A percentile compares a stretch with the other conserved stretches of the same genome.
Evolutionary conservation across 2,329 filamentous ascomycete genomes (phyloP).

Genomic region (Xylaria polymorpha): DNA sequence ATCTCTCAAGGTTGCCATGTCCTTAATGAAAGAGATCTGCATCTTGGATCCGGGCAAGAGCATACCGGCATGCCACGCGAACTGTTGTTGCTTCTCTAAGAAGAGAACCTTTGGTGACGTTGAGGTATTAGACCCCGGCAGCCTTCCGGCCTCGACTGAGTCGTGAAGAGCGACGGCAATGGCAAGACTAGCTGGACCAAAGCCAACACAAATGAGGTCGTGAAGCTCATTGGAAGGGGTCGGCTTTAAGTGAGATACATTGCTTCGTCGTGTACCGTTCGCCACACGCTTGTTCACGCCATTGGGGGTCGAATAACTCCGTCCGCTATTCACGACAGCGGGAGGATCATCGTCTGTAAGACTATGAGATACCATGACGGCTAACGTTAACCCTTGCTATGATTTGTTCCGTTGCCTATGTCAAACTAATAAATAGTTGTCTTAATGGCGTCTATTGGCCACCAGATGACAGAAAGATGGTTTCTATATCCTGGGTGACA

Average conservation of each 20-base stretch:
- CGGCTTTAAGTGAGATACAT: conserved; percentile 61
- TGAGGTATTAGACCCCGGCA: conserved; percentile 53
- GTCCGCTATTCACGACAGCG: conserved; percentile 25
- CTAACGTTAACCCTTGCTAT: conserved; percentile 4
- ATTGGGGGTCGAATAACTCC: conserved; percentile 8
- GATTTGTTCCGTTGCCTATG: conserved; percentile 8
- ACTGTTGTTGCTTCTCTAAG: conserved; percentile 83
- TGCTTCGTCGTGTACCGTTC: conserved; percentile 32
- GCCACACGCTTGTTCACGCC: neutral
- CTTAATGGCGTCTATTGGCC: neutral
- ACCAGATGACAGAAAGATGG: conserved; percentile 4
- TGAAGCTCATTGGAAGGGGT: conserved; percentile 72
- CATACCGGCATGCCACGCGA: conserved; percentile 97
- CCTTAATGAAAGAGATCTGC: conserved; percentile 98
- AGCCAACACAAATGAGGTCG: conserved; percentile 91
- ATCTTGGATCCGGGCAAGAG: conserved; percentile 91
- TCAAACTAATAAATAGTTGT: neutral
- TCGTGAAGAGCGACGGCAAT: conserved; percentile 92
- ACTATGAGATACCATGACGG: conserved; percentile 48
- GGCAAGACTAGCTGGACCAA: conserved; percentile 89
- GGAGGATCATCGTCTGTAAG: conserved; percentile 46
- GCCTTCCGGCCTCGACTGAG: conserved; percentile 66
- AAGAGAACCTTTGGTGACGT: conserved; percentile 80
- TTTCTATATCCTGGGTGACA: neutral
- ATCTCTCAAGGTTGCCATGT: conserved; percentile 88